phyloP scores from a whole-genome alignment of 306 rosid genomes.

The Lathyrus tuberosus region DNA sequence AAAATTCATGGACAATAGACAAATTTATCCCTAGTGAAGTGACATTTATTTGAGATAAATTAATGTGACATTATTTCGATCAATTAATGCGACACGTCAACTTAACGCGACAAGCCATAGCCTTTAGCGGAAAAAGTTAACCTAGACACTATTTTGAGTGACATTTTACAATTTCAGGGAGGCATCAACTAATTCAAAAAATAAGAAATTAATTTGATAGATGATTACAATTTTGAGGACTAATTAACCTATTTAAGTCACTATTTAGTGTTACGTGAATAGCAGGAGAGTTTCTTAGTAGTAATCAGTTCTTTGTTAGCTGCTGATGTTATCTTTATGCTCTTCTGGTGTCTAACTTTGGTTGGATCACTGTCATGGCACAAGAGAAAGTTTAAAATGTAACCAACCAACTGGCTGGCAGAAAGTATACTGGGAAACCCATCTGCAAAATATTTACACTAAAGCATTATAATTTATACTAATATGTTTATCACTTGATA shows the following conservation, averaged over 20 bases:
- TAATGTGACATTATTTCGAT: background rate
- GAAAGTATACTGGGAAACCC: constrained; percentile 78
- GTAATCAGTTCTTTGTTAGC: constrained; percentile 23
- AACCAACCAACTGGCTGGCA: constrained; percentile 61
- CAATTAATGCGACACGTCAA: background rate
- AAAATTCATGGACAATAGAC: no score
- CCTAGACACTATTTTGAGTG: background rate
- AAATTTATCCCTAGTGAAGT: background rate
- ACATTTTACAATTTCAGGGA: background rate
- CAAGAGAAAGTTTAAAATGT: constrained; percentile 26
- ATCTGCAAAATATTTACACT: constrained; percentile 63
- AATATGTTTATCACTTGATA: constrained; percentile 2
- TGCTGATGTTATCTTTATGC: constrained; percentile 8
- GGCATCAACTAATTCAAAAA: background rate
- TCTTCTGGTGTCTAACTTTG: background rate
- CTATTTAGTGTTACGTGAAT: constrained; percentile 3
- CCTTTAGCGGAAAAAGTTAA: background rate
- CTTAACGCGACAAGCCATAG: background rate
- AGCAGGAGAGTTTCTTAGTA: constrained; percentile 7
- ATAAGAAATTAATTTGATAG: background rate
- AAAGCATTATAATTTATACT: background rate
- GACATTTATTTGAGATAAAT: background rate
- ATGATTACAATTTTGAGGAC: background rate
- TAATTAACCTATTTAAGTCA: background rate
- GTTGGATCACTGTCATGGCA: constrained; percentile 19